Conservation (phyloP, 1,139 yeast genomes). For the Geotrichum macrosporum region DNA sequence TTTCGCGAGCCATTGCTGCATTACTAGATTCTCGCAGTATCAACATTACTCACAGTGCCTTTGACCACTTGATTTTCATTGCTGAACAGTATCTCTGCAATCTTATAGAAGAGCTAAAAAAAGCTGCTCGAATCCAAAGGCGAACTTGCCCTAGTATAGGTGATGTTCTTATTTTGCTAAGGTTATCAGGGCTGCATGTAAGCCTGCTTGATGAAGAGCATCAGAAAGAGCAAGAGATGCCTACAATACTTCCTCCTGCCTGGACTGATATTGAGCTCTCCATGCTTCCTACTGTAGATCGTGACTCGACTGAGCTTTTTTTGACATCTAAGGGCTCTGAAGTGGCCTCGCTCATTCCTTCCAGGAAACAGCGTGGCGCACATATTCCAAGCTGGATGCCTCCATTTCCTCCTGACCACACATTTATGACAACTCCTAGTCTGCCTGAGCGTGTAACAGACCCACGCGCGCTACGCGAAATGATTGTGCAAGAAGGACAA, state of each 20-base stretch:
- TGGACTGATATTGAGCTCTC: conserved; percentile 46
- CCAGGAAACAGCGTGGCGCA: conserved; percentile 46
- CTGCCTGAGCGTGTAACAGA: conserved; percentile 63
- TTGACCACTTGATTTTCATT: conserved; percentile 35
- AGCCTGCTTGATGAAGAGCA: conserved; percentile 18
- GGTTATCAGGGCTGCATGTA: conserved; percentile 45
- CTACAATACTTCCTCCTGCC: conserved; percentile 17
- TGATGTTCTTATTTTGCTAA: conserved; percentile 53
- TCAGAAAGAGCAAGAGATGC: conserved; percentile 14
- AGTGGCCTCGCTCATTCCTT: conserved; percentile 39
- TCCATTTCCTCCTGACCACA: conserved; percentile 86
- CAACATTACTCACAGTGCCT: conserved; percentile 27
- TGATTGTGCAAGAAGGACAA: conserved; percentile 73
- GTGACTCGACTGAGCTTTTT: conserved; percentile 29
- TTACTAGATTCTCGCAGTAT: conserved; percentile 29
- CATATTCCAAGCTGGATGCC: conserved; percentile 77
- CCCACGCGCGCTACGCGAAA: conserved; percentile 63
- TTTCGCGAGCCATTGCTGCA: conserved; percentile 31
- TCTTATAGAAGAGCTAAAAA: conserved; percentile 47
- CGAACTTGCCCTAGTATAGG: conserved; percentile 54
- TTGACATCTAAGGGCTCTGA: conserved; percentile 30
- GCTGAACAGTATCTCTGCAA: conserved; percentile 51
- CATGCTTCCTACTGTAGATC: conserved; percentile 29
- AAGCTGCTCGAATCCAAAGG: conserved; percentile 63
- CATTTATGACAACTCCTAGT: conserved; percentile 72